Evolutionary conservation across 73 alveolate species (phyloP).

Genomic region (Paramecium caudatum): DNA sequence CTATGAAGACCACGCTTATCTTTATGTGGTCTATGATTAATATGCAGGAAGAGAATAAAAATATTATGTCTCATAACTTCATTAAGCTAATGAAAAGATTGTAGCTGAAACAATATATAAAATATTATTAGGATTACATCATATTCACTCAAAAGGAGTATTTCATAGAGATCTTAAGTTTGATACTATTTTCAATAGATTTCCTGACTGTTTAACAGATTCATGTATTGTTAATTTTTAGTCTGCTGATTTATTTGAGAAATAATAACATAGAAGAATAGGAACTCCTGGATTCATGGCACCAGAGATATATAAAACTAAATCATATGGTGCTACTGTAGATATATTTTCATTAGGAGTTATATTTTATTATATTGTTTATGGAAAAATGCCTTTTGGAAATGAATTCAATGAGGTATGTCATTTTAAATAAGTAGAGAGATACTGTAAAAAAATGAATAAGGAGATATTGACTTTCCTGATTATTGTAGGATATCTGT

Average conservation of each 20-base stretch:
- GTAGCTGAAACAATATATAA: slow-evolving; percentile 67
- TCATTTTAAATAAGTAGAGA: slow-evolving; percentile 30
- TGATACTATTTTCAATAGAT: slow-evolving; percentile 71
- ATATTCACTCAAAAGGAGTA: slow-evolving; percentile 68
- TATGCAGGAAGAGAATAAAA: slow-evolving; percentile 73
- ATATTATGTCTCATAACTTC: slow-evolving; percentile 13
- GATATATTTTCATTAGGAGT: slow-evolving; percentile 73
- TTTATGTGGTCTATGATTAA: slow-evolving; percentile 69
- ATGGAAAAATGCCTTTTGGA: slow-evolving; percentile 77
- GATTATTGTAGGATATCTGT: slow-evolving; percentile 43
- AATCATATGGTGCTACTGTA: slow-evolving; percentile 66
- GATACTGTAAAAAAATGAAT: slow-evolving; percentile 51
- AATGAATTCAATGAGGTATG: slow-evolving; percentile 55
- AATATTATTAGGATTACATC: slow-evolving; percentile 57
- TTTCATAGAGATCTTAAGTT: slow-evolving; percentile 74
- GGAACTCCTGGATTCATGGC: slow-evolving; percentile 78
- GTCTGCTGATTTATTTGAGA: slow-evolving; percentile 62
- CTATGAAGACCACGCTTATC: slow-evolving; percentile 64
- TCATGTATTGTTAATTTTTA: slow-evolving; percentile 64
- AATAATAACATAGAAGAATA: slow-evolving; percentile 65
- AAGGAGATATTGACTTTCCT: slow-evolving; percentile 68
- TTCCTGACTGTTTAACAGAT: slow-evolving; percentile 67
- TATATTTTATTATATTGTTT: slow-evolving; percentile 64
- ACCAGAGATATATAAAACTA: slow-evolving; percentile 73
- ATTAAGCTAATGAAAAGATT: slow-evolving; percentile 47